A percentile compares a stretch with the other conserved stretches of the same genome.
Conservation (phyloP, 371 early-diverging fungal species). For the Rhizopus stolonifer region DNA sequence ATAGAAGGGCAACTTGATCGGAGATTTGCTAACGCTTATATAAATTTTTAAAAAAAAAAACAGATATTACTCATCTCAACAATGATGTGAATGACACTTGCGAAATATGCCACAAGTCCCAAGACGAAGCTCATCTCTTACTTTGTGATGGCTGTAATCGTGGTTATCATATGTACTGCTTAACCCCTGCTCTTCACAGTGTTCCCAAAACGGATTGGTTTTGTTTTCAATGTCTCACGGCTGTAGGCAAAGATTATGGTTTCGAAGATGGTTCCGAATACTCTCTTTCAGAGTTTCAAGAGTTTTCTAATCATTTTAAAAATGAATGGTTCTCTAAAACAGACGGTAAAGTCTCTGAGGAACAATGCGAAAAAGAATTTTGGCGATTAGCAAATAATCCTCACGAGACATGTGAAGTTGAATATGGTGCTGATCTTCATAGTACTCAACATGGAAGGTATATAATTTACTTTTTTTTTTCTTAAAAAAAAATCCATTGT, state of each 20-base stretch:
- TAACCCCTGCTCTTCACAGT: slow-evolving; percentile 65
- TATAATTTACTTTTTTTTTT: neutral
- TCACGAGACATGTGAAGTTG: slow-evolving; percentile 88
- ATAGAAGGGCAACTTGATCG: too few species aligned
- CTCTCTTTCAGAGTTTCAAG: slow-evolving; percentile 77
- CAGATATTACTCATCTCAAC: neutral
- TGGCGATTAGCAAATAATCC: slow-evolving; percentile 90
- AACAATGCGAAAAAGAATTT: slow-evolving; percentile 89
- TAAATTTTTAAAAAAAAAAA: neutral
- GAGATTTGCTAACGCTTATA: neutral
- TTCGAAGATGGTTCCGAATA: slow-evolving; percentile 89
- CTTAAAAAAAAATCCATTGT: neutral
- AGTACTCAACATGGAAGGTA: slow-evolving; percentile 89
- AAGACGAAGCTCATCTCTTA: slow-evolving; percentile 66
- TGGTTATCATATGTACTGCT: slow-evolving; percentile 81
- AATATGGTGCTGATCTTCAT: slow-evolving; percentile 96
- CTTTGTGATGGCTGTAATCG: slow-evolving; percentile 89
- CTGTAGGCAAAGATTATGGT: slow-evolving; percentile 85
- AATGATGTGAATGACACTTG: slow-evolving; percentile 48
- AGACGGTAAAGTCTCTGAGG: slow-evolving; percentile 62
- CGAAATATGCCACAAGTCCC: slow-evolving; percentile 60
- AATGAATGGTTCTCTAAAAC: slow-evolving; percentile 64
- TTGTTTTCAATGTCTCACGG: slow-evolving; percentile 79
- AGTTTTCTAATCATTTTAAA: slow-evolving; percentile 81
- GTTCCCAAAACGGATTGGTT: slow-evolving; percentile 84